phyloP scores from a whole-genome alignment of 1,139 yeast genomes.

The Magnusiomyces clavatus region DNA sequence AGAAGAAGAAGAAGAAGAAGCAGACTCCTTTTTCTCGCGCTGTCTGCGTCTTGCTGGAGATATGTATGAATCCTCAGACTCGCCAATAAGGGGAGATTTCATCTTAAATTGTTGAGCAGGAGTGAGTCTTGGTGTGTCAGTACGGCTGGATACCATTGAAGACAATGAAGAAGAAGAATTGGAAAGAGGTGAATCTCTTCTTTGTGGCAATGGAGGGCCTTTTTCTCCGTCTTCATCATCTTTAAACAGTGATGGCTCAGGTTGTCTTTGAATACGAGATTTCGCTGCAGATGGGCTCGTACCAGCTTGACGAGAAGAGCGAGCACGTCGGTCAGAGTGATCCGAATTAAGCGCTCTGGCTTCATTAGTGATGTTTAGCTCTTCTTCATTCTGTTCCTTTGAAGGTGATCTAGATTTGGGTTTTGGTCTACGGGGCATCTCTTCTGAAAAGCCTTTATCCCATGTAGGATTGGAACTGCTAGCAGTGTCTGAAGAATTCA shows the following conservation, averaged over 20 bases:
- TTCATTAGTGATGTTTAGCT: conserved; percentile 11
- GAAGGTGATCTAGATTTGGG: neutral
- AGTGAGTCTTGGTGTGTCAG: conserved; percentile 3
- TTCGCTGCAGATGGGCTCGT: neutral
- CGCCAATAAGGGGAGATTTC: neutral
- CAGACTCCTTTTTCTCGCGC: conserved; percentile 1
- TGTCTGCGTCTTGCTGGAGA: conserved; percentile 22
- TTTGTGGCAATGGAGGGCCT: no score
- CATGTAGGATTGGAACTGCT: conserved; percentile 3
- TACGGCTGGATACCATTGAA: neutral
- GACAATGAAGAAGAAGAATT: neutral
- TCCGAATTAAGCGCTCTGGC: conserved; percentile 13
- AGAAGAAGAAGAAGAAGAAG: conserved; percentile 19
- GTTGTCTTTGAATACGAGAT: neutral
- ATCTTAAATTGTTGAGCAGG: conserved; percentile 17
- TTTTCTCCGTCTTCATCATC: conserved; percentile 12
- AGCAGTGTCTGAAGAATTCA: neutral
- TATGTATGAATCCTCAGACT: conserved; percentile 16
- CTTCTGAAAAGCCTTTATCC: conserved; percentile 18
- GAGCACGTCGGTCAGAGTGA: neutral
- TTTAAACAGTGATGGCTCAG: conserved; percentile 1
- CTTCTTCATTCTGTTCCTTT: neutral
- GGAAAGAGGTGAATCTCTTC: no score
- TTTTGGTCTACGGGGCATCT: neutral
- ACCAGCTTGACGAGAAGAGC: neutral